Percentiles rank a stretch among this genome's conserved stretches.
Conservation (phyloP, 2,329 filamentous ascomycete genomes). For the Claviceps sp. region DNA sequence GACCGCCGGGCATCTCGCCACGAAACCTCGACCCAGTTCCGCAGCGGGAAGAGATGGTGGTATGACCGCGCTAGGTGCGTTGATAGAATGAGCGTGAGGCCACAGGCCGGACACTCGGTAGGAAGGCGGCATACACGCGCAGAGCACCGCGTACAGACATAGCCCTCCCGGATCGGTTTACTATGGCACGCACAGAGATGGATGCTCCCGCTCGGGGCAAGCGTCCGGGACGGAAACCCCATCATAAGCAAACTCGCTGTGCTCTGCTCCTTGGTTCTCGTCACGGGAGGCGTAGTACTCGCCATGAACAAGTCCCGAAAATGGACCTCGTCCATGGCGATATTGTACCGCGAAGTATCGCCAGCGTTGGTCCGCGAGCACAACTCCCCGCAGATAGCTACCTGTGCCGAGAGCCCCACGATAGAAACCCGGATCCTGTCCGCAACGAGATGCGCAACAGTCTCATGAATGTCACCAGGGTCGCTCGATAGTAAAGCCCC, state of each 20-base stretch:
- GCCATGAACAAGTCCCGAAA: slow-evolving; percentile 81
- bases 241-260: slow-evolving; percentile 74
- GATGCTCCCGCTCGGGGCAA: slow-evolving; percentile 49
- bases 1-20: slow-evolving; percentile 58
- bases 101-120: slow-evolving; percentile 80
- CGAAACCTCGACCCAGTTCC: slow-evolving; percentile 80
- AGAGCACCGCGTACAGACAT: slow-evolving; percentile 77
- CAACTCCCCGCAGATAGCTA: slow-evolving; percentile 84
- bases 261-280: slow-evolving; percentile 47
- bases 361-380: slow-evolving; percentile 78
- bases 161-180: slow-evolving; percentile 68
- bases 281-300: slow-evolving; percentile 78
- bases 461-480: slow-evolving; percentile 89
- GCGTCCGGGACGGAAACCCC: slow-evolving; percentile 84
- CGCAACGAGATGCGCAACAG: slow-evolving; percentile 61
- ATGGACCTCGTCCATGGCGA: slow-evolving; percentile 65
- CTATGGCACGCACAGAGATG: slow-evolving; percentile 89
- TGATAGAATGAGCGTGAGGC: slow-evolving; percentile 82
- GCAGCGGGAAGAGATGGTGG: slow-evolving; percentile 79
- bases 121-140: slow-evolving; percentile 84
- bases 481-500: slow-evolving; percentile 84
- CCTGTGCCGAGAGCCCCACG: slow-evolving; percentile 79
- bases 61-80: slow-evolving; percentile 90
- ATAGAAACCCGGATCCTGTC: slow-evolving; percentile 81
- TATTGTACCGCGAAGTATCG: slow-evolving; percentile 61